Evolutionary conservation across 352 stramenopile species (phyloP), one percentile per base, ranked within the genome.

Genomic region (Phytopythium chamaehyphon): DNA sequence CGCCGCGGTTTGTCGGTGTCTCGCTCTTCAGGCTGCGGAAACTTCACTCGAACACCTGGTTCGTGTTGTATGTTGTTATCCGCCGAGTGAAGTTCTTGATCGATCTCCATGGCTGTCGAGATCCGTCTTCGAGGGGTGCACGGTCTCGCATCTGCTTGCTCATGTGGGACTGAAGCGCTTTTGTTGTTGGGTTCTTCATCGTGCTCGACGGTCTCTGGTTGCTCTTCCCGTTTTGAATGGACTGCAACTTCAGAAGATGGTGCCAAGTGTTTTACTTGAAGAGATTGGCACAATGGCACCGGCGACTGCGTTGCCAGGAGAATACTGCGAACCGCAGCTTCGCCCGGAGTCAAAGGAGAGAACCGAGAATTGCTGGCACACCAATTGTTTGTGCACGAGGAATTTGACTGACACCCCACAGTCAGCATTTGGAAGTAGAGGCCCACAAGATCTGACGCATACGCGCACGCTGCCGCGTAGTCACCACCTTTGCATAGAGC

Each of bases 401-500:
- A 28, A 10, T 33, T 33, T 23, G 46, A 31, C 3, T 54, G 55
- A 43, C 79, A 90, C 1, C 79, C 76, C 39, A 66, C 51, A 0
- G 68, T 90, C 28, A 90, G 45, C 70, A 90, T 87, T 22, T 22
- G 31, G 35, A 86, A 90, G 52, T 90, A 90, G 39, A 62, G 50
- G 16, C 59, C 52, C 44, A 90, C 74, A 12, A 90, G 70, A n/a
- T 64, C 54, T n/a, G 56, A 57, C 48, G 79, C 79, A 48, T 90
- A 90, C 18, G 38, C 57, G 19, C 62, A 57, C 45, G 35, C 42
- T 18, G 47, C 22, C 43, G 28, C 22, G 26, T 31, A 47, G 26
- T 44, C 40, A n/a, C 24, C 18, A 15, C 18, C 45, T 14, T 7
- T 9, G 28, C 19, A 33, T 9, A 33, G 9, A 10, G 28, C 5